phyloP scores from a whole-genome alignment of 108 stramenopile species.

The Mayamaea pseudoterrestris region DNA sequence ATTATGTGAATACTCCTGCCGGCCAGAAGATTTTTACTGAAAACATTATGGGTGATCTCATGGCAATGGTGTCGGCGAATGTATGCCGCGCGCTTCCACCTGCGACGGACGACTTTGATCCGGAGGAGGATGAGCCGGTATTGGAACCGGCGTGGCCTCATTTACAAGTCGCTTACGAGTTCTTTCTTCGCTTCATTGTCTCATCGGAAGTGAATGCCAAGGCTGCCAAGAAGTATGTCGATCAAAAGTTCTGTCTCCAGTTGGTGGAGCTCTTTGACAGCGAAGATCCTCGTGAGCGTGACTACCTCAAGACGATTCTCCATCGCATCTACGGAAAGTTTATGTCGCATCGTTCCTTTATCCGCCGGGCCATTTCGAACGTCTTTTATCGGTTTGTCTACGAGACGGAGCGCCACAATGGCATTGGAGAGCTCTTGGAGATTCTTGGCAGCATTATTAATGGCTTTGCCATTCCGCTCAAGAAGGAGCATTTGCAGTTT shows the following conservation, averaged over 20 bases:
- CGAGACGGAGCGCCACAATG: slow-evolving; percentile 95
- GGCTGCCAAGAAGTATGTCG: slow-evolving; percentile 96
- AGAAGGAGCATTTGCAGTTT: slow-evolving; percentile 97
- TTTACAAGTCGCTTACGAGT: slow-evolving; percentile 98
- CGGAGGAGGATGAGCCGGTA: slow-evolving; percentile 98
- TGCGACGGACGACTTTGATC: slow-evolving; percentile 96
- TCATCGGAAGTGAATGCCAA: slow-evolving; percentile 94
- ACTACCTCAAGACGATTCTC: slow-evolving; percentile 98
- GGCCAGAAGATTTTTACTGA: slow-evolving; percentile 99
- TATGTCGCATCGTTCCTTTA: slow-evolving; percentile 96
- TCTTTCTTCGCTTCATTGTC: slow-evolving; percentile 97
- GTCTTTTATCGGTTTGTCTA: slow-evolving; percentile 96
- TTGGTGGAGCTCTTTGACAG: slow-evolving; percentile 96
- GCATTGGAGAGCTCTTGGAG: slow-evolving; percentile 96
- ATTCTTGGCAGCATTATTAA: slow-evolving; percentile 98
- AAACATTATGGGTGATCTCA: slow-evolving; percentile 82
- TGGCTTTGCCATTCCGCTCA: slow-evolving; percentile 94
- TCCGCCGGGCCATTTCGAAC: slow-evolving; percentile 92
- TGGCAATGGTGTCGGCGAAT: slow-evolving; percentile 89
- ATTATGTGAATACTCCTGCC: slow-evolving; percentile 95
- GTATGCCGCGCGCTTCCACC: slow-evolving; percentile 95
- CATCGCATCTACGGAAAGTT: slow-evolving; percentile 99
- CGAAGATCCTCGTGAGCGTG: slow-evolving; percentile 98
- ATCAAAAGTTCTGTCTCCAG: slow-evolving; percentile 90
- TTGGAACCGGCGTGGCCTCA: slow-evolving; percentile 98